These are phyloP conservation scores for Aureobasidium namibiae DNA, from an alignment of 2,329 filamentous ascomycete species.

Conservation along the genomic window DNA sequence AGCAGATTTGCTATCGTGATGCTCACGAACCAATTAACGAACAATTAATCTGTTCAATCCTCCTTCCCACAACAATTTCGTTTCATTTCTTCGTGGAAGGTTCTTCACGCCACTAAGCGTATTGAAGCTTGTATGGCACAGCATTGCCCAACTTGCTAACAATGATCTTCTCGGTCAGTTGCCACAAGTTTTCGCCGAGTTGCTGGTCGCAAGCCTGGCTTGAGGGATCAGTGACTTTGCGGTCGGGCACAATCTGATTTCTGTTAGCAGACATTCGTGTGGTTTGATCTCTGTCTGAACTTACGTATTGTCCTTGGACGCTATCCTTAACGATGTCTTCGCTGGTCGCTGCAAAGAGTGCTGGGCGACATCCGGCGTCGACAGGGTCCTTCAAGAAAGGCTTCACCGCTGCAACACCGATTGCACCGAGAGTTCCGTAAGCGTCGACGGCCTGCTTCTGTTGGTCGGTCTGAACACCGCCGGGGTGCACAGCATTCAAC, in stretches of 20 bases:
- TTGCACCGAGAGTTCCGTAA: constrained; percentile 40
- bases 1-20: too few relatives aligned
- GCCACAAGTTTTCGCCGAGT: constrained; percentile 39
- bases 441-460: constrained; percentile 42
- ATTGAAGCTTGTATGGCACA: constrained; percentile 5
- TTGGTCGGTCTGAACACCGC: constrained; percentile 41
- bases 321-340: constrained; percentile 35
- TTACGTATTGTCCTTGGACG: constrained; percentile 38
- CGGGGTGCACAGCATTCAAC: constrained; percentile 44
- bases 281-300: neutral
- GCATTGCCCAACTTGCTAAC: constrained; percentile 31
- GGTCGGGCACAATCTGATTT: constrained; percentile 36
- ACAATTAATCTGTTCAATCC: too few relatives aligned
- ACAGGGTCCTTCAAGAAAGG: constrained; percentile 45
- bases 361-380: constrained; percentile 39
- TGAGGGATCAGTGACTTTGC: constrained; percentile 37
- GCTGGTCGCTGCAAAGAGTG: constrained; percentile 41
- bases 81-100: neutral
- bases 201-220: constrained; percentile 36
- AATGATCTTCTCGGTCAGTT: constrained; percentile 37
- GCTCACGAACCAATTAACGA: too few relatives aligned
- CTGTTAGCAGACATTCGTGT: neutral
- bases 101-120: neutral
- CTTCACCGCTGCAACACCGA: constrained; percentile 35
- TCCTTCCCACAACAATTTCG: too few relatives aligned